These are phyloP conservation scores for Lasiodiplodia theobromae DNA, from an alignment of 2,329 filamentous ascomycete genomes.

Conservation along the genomic window DNA sequence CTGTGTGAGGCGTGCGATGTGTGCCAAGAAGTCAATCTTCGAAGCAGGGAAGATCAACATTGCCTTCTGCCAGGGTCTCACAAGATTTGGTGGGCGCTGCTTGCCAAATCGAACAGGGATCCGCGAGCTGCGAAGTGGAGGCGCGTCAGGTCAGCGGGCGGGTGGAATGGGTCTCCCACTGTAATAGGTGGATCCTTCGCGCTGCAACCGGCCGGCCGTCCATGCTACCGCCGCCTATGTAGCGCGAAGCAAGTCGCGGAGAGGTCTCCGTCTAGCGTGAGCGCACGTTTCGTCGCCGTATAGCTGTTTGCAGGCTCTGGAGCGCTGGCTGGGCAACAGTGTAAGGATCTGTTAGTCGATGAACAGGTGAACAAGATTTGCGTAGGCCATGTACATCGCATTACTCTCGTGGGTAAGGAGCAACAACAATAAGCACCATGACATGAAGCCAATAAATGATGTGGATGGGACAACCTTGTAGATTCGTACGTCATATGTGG, in stretches of 20 bases:
- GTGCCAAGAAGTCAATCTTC: slow-evolving; percentile 16
- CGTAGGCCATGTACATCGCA: not conserved
- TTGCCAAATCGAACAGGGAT: slow-evolving; percentile 26
- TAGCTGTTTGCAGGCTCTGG: not conserved
- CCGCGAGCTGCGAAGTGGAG: not conserved
- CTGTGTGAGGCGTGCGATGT: slow-evolving; percentile 24
- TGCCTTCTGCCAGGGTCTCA: not conserved
- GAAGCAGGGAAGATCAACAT: slow-evolving; percentile 22
- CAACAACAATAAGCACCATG: not conserved
- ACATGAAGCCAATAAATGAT: slow-evolving; percentile 12
- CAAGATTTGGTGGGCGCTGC: not conserved
- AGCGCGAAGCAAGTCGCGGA: not conserved
- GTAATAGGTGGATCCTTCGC: not conserved
- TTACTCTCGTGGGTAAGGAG: not conserved
- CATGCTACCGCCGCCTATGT: not conserved
- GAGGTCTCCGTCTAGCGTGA: not conserved
- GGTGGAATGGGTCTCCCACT: not conserved
- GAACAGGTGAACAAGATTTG: not conserved
- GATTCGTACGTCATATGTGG: slow-evolving; percentile 15
- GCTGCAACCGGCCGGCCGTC: not conserved
- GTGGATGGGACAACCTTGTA: slow-evolving; percentile 4
- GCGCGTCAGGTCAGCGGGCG: slow-evolving; percentile 8
- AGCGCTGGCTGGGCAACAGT: not conserved
- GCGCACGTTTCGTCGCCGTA: not conserved
- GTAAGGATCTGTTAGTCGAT: not conserved